These are phyloP conservation scores for Westerdykella ornata DNA, from an alignment of 2,329 filamentous ascomycete species.

Conservation along the genomic window DNA sequence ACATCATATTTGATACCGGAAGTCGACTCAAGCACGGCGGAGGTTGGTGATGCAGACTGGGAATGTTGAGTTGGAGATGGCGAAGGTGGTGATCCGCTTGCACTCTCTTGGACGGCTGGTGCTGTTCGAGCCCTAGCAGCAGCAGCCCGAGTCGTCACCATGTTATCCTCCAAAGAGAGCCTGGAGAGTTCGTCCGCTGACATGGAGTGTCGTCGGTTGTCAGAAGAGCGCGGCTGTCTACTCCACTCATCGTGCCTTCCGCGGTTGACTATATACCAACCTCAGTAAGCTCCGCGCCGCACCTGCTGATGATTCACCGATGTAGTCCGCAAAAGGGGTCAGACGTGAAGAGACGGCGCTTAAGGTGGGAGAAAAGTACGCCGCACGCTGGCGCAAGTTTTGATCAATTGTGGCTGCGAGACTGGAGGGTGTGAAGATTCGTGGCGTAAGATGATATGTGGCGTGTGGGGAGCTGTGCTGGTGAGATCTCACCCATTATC, in stretches of 20 bases:
- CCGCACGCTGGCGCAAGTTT: conserved; percentile 23
- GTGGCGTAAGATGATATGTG: not conserved
- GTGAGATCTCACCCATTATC: not conserved
- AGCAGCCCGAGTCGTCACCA: conserved; percentile 35
- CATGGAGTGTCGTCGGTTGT: conserved; percentile 18
- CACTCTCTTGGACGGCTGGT: conserved; percentile 3
- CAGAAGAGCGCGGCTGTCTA: not conserved
- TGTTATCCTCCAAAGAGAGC: conserved; percentile 32
- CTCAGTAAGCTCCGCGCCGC: conserved; percentile 22
- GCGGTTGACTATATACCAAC: conserved; percentile 28
- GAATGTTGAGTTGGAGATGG: conserved; percentile 13
- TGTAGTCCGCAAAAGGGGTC: conserved; percentile 15
- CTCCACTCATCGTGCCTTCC: not conserved
- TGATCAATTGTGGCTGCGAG: not conserved
- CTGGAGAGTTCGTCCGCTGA: conserved; percentile 33
- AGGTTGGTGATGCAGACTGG: conserved; percentile 19
- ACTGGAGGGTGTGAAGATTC: not conserved
- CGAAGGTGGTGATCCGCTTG: conserved; percentile 3
- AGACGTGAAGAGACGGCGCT: conserved; percentile 23
- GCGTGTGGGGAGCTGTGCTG: not conserved
- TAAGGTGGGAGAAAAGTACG: conserved; percentile 26
- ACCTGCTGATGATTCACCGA: conserved; percentile 21
- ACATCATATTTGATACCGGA: conserved; percentile 33
- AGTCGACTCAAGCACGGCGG: conserved; percentile 29
- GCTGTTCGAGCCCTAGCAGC: conserved; percentile 25